Evolutionary conservation across 768 basidiomycete genomes (phyloP).

Genomic region (Calvatia gigantea): DNA sequence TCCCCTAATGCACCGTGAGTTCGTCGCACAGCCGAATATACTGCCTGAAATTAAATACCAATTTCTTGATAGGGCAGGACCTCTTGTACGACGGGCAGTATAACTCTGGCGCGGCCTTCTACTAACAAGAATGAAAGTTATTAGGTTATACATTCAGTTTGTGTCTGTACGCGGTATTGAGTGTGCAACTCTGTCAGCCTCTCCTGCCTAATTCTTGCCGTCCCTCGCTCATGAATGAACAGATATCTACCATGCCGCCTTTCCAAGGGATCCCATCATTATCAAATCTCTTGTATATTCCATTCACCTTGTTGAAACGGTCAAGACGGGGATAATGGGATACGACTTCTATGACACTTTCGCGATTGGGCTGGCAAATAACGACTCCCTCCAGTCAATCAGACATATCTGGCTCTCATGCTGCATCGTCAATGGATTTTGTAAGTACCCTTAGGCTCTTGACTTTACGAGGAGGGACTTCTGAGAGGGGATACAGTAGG

Average conservation of each 20-base stretch:
- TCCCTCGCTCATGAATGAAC: background rate
- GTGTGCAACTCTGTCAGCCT: background rate
- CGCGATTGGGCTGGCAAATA: background rate
- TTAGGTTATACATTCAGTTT: background rate
- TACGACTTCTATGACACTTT: background rate
- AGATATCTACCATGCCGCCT: constrained; percentile 11
- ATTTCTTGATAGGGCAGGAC: background rate
- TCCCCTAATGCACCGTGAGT: background rate
- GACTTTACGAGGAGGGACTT: background rate
- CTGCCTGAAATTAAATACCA: background rate
- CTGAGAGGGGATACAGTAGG: constrained; percentile 16
- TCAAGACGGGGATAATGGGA: background rate
- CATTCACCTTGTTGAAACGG: constrained; percentile 2
- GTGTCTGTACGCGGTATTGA: background rate
- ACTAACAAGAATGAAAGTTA: background rate
- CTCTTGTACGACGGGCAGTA: background rate
- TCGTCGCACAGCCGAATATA: background rate
- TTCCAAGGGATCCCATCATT: constrained; percentile 2
- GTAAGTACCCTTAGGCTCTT: background rate
- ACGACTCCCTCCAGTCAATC: background rate
- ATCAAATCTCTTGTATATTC: constrained; percentile 5
- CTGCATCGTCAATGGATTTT: background rate
- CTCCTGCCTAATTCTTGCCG: background rate
- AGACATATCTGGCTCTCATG: background rate
- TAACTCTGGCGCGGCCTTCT: background rate